Percentiles rank a stretch among this genome's conserved stretches.
These are phyloP conservation scores for Trichoderma atrobrunneum DNA, from an alignment of 2,329 filamentous ascomycete species.

Conservation along the genomic window DNA sequence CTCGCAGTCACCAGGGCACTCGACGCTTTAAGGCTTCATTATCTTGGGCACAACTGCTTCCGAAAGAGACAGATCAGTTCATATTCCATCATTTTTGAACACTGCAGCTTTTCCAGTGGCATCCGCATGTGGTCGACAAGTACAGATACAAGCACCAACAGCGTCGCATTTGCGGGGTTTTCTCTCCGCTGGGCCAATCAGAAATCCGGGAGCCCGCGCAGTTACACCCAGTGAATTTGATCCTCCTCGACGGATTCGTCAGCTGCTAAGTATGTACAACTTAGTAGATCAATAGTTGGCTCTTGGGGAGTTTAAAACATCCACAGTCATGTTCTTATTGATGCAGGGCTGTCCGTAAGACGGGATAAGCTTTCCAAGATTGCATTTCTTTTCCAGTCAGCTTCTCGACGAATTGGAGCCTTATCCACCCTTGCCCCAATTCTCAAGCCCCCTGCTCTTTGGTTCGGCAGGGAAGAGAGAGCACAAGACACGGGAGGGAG, in stretches of 20 bases:
- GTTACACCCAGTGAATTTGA: not conserved
- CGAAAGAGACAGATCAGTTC: not conserved
- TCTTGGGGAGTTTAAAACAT: not conserved
- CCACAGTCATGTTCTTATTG: not conserved
- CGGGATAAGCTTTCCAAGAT: constrained; percentile 12
- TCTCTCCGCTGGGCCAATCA: not conserved
- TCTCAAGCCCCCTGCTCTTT: not conserved
- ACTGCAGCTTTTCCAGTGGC: not conserved
- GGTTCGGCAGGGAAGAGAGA: not conserved
- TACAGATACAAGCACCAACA: not conserved
- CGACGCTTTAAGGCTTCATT: not conserved
- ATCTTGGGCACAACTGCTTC: not conserved
- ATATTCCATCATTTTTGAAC: not conserved
- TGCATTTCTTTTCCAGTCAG: constrained; percentile 11
- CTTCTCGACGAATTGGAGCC: constrained; percentile 12
- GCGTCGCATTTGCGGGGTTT: not conserved
- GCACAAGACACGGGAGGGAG: not conserved
- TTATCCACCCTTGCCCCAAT: not conserved
- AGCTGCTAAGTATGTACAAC: not conserved
- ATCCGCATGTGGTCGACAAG: not conserved
- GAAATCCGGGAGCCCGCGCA: not conserved
- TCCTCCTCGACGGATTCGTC: not conserved
- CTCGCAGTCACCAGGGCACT: not conserved
- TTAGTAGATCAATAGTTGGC: not conserved
- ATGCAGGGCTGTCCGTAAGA: not conserved